Conservation (phyloP, 805 yeast genomes). For the Kazachstania viticola region DNA sequence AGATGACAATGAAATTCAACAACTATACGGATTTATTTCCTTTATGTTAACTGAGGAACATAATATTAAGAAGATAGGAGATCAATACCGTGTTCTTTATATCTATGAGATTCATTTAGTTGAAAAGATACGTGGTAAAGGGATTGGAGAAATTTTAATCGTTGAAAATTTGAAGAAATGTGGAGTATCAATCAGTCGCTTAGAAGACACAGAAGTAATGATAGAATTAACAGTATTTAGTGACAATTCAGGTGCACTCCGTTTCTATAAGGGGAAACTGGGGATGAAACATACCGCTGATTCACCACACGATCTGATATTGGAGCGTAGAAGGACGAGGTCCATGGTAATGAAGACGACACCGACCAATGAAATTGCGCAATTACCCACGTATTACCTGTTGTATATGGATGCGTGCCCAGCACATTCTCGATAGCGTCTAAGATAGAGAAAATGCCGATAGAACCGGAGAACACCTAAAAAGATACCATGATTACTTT, state of each 20-base stretch:
- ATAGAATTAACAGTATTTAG: constrained; percentile 23
- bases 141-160: constrained; percentile 14
- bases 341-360: not conserved
- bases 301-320: constrained; percentile 13
- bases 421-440: too few relatives aligned
- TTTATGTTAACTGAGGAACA: constrained; percentile 20
- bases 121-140: constrained; percentile 7
- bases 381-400: constrained; percentile 6
- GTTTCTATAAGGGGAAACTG: constrained; percentile 12
- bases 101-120: constrained; percentile 23
- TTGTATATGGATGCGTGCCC: constrained; percentile 1
- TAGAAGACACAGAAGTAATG: too few relatives aligned
- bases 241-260: constrained; percentile 16
- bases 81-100: constrained; percentile 14
- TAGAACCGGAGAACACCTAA: too few relatives aligned
- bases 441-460: too few relatives aligned
- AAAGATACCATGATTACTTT: too few relatives aligned
- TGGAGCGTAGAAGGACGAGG: constrained; percentile 4
- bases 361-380: not conserved
- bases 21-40: constrained; percentile 12
- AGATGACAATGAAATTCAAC: constrained; percentile 1
- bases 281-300: constrained; percentile 13
- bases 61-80: constrained; percentile 5
- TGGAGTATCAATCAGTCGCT: too few relatives aligned
- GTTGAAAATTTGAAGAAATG: too few relatives aligned